Conservation (phyloP, 306 rosid species). For the Elaeagnus macrophylla region DNA sequence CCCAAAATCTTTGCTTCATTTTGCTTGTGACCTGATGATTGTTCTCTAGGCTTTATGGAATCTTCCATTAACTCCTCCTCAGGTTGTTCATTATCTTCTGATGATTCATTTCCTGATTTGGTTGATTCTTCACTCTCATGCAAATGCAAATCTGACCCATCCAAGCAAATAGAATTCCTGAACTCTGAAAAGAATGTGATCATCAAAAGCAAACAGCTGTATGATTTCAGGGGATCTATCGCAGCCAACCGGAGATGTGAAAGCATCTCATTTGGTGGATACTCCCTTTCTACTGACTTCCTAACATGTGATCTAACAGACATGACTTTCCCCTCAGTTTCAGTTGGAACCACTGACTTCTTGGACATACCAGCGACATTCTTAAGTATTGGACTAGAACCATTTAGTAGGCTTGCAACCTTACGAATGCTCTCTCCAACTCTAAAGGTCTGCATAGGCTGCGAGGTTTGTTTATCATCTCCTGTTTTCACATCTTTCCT, state of each 20-base stretch:
- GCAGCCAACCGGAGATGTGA: slow-evolving; percentile 44
- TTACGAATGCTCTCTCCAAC: slow-evolving; percentile 46
- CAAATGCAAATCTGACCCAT: slow-evolving; percentile 19
- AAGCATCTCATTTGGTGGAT: slow-evolving; percentile 31
- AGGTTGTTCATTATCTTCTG: slow-evolving; percentile 17
- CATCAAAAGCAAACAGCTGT: slow-evolving; percentile 16
- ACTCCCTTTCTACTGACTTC: slow-evolving; percentile 15
- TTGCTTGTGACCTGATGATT: slow-evolving; percentile 20
- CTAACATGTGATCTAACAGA: slow-evolving; percentile 15
- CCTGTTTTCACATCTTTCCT: not conserved
- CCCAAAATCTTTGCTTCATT: slow-evolving; percentile 18
- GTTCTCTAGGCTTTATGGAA: slow-evolving; percentile 40
- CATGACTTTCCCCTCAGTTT: slow-evolving; percentile 6
- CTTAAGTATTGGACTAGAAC: slow-evolving; percentile 35
- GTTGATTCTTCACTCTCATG: slow-evolving; percentile 27
- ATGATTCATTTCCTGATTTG: slow-evolving; percentile 16
- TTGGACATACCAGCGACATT: slow-evolving; percentile 15
- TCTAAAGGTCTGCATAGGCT: slow-evolving; percentile 22
- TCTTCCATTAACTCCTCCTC: slow-evolving; percentile 32
- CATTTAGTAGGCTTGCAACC: slow-evolving; percentile 39
- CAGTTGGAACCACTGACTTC: slow-evolving; percentile 4
- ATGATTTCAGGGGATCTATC: slow-evolving; percentile 29
- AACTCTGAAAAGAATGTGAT: slow-evolving; percentile 35
- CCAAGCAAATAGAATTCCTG: slow-evolving; percentile 28
- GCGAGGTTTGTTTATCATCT: slow-evolving; percentile 6